Evolutionary conservation across 176 grass and related monocot genomes (phyloP).

Genomic region (sorghum (Sorghum bicolor)): DNA sequence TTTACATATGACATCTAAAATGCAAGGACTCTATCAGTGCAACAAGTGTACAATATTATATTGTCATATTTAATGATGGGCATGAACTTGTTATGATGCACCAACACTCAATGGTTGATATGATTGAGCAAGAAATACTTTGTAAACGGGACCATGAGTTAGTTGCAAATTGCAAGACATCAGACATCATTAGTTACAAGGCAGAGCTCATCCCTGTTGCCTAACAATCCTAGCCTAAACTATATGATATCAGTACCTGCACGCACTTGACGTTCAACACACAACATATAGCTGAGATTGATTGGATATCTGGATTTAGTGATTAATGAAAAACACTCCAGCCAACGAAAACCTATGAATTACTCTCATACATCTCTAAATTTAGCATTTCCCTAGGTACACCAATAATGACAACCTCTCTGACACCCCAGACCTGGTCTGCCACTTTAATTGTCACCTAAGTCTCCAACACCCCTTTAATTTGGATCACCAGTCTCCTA

Average conservation of each 20-base stretch:
- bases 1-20: slow-evolving; percentile 14
- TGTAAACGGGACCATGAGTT: not conserved
- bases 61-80: not conserved
- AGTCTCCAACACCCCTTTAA: no score
- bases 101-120: not conserved
- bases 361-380: not conserved
- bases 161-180: not conserved
- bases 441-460: not conserved
- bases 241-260: not conserved
- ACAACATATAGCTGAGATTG: not conserved
- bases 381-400: not conserved
- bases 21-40: not conserved
- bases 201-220: not conserved
- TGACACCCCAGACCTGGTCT: not conserved
- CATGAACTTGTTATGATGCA: not conserved
- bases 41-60: not conserved
- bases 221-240: slow-evolving; percentile 1
- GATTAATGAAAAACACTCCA: not conserved
- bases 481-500: not conserved
- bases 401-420: not conserved
- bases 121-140: not conserved
- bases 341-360: not conserved
- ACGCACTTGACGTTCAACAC: not conserved
- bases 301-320: not conserved
- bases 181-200: not conserved